Evolutionary conservation across 306 rosid genomes (phyloP), one percentile per base, ranked within the genome.

Genomic region (Acacia acuminata): DNA sequence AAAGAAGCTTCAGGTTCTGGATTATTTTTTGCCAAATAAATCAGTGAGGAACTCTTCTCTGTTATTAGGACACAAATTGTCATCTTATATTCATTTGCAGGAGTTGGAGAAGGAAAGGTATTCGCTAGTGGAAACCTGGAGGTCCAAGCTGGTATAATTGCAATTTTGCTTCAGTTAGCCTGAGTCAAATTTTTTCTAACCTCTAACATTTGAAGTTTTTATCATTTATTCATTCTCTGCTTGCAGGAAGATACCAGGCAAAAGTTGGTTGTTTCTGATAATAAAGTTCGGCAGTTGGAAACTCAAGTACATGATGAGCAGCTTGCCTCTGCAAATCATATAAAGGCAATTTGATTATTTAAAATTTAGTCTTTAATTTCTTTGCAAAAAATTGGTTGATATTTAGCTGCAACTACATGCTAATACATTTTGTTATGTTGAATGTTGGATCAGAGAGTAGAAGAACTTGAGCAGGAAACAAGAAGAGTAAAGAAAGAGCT

Each of bases 201-300:
- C 36, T 86, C 32, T 78, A 86, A 79, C 55, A 68, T 56, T 56
- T 50, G 22, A 63, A 11, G 17, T 58, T 77, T 58, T 69, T 79
- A 78, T 71, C 67, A 53, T 71, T 84, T 16, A 82, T 81, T 82
- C 56, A 76, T 56, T 88, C 12, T 79, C 77, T 69, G 79, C 83
- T 47, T 90, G 84, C 90, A 95, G 99, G 98, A 93, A 86, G 97
- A 90, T 78, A 84, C 94, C 27, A 87, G 99, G 87, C 88, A 95
- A 90, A 95, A 90, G 80, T 80, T 95, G 87, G 96, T 92, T 82
- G 77, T 71, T 50, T 92, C 98, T 36, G 99, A 95, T 80, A 89
- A 93, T 79, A 93, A 88, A 84, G 89, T 86, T 78, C 97, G 99
- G 83, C 99, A 90, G 87, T 86, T 93, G 79, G 99, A 95, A 86